These are phyloP conservation scores for Venturia pyrina DNA, from an alignment of 2,329 filamentous ascomycete species.

Conservation along the genomic window DNA sequence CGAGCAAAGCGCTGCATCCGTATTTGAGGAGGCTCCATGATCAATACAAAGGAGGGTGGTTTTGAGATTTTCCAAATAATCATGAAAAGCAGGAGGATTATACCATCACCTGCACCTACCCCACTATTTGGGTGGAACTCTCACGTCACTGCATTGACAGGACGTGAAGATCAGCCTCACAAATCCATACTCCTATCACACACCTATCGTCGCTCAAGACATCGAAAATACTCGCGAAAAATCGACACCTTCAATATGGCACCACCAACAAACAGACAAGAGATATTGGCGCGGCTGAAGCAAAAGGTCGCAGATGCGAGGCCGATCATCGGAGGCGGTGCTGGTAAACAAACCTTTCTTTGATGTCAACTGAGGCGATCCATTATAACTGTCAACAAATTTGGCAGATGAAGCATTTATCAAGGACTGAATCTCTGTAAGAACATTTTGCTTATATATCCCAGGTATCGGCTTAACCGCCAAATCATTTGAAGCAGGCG, in stretches of 20 bases:
- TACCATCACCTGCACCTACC: neutral
- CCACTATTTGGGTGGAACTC: neutral
- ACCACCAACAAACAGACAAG: conserved; percentile 45
- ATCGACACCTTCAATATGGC: conserved; percentile 35
- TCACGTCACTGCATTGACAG: neutral
- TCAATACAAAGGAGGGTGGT: neutral
- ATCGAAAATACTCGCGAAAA: neutral
- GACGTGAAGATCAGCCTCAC: neutral
- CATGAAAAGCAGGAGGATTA: neutral
- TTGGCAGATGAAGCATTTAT: neutral
- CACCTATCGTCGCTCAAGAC: too few relatives aligned
- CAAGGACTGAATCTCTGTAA: neutral
- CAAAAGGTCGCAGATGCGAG: conserved; percentile 44
- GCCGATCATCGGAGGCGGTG: conserved; percentile 58
- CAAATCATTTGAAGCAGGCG: conserved; percentile 59
- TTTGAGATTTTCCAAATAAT: neutral
- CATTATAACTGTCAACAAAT: neutral
- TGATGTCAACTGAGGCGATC: neutral
- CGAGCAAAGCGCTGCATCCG: neutral
- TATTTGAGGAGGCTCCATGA: neutral
- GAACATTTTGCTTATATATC: conserved; percentile 16
- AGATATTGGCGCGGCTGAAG: conserved; percentile 47
- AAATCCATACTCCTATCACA: too few relatives aligned
- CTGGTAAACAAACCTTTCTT: conserved; percentile 29
- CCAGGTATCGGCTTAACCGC: conserved; percentile 57